Evolutionary conservation across 257 asterid species (phyloP), one percentile per base, ranked within the genome.

Genomic region (Echium plantagineum): DNA sequence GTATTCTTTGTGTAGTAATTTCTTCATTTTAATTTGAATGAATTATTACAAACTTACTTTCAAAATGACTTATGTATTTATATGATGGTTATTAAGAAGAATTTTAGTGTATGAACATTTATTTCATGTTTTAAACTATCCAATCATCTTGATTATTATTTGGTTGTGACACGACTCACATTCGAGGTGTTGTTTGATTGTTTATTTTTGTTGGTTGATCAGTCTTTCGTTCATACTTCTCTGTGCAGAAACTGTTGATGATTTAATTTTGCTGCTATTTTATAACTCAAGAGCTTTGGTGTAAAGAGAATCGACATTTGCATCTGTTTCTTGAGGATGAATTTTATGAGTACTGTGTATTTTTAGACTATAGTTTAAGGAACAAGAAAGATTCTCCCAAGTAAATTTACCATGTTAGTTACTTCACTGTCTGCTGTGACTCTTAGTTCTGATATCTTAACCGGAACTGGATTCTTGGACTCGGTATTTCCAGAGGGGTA

Each of bases 341-440:
- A 51, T 63, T 71, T 52, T 46, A 31, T 66, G n/a, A 30, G 61
- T 53, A 52, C 67, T 61, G 52, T 20, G 12, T 72, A 66, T 57
- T 46, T 24, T 63, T 59, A 58, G 55, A 58, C 69, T 55, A 35
- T 63, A 63, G 56, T 1, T 24, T 1, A 24, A 24, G 26, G 26
- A 24, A 24, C 26, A 51, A 51, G 19, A 60, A 52, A 60, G 73
- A 63, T 58, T 62, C 35, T 55, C 49, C 49, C 2, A 13, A 42
- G 12, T 63, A 42, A 64, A 28, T 66, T 70, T 59, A 83, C 62
- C 64, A 90, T 90, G 98, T 79, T 94, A 72, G 84, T 73, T 75
- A 78, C 94, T 65, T 65, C 83, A 78, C 35, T 77, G 56, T 81
- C 89, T 95, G 81, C 81, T 51, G 78, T 88, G 64, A 82, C 87